Percentiles rank a stretch among this genome's conserved stretches.
These are phyloP conservation scores for Flaveria robusta DNA, from an alignment of 129 eudicot species.

Conservation along the genomic window DNA sequence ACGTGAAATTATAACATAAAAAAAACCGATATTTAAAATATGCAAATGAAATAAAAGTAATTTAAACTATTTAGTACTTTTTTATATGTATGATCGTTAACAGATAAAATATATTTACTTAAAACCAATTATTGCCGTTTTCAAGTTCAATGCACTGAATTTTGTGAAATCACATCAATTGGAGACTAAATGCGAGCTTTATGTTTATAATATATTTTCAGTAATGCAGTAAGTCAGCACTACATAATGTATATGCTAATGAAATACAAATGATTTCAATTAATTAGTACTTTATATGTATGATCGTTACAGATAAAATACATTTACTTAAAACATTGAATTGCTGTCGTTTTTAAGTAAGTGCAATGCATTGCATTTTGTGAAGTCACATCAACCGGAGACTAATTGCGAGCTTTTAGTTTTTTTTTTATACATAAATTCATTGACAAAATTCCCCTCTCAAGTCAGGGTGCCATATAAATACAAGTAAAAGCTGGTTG, in stretches of 20 bases:
- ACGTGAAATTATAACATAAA: too few relatives aligned
- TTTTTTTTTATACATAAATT: too few relatives aligned
- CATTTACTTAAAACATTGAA: constrained; percentile 7
- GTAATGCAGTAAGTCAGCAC: too few relatives aligned
- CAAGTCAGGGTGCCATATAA: too few relatives aligned
- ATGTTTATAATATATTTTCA: background rate
- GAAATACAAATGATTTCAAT: too few relatives aligned
- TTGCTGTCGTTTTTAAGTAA: background rate
- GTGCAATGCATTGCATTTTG: constrained; percentile 11
- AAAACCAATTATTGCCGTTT: constrained; percentile 1
- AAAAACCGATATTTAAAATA: too few relatives aligned
- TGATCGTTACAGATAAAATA: background rate
- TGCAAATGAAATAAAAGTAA: too few relatives aligned
- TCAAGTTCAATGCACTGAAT: constrained; percentile 13
- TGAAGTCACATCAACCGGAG: constrained; percentile 15
- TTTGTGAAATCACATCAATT: constrained; percentile 20
- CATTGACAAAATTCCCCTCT: too few relatives aligned
- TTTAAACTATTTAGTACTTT: too few relatives aligned
- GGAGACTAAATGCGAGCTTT: background rate
- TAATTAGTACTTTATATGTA: background rate
- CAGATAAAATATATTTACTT: background rate
- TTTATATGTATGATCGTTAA: background rate
- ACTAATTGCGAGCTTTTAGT: background rate
- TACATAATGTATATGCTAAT: too few relatives aligned
- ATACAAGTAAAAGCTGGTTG: too few relatives aligned